phyloP scores from a whole-genome alignment of 2,329 filamentous ascomycete species.

The Ophiostoma australiae region DNA sequence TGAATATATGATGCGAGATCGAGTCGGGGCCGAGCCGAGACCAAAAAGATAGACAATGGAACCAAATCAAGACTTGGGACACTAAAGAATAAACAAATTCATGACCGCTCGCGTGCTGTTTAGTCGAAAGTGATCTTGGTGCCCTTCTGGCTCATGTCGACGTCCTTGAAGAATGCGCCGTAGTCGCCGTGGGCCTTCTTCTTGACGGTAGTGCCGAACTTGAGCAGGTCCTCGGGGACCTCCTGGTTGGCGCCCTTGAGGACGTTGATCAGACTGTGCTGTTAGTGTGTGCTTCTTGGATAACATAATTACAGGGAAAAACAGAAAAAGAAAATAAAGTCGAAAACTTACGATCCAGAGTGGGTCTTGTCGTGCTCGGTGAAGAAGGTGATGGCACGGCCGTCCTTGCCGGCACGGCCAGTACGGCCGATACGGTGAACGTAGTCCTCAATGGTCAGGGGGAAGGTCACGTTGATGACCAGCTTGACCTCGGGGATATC shows the following conservation, averaged over 20 bases:
- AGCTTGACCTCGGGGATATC: conserved; percentile 95
- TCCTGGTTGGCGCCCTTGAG: conserved; percentile 87
- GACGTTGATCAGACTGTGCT: conserved; percentile 76
- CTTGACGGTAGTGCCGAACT: conserved; percentile 97
- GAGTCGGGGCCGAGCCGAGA: not conserved
- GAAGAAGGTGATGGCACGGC: conserved; percentile 86
- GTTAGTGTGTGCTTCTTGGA: conserved; percentile 12
- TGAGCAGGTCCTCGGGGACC: conserved; percentile 84
- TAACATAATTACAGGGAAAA: no score
- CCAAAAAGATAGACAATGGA: not conserved
- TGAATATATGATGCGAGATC: not conserved
- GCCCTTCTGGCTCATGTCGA: conserved; percentile 73
- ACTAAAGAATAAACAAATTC: not conserved
- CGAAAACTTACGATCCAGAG: conserved; percentile 71
- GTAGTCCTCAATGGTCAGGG: conserved; percentile 92
- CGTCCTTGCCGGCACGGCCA: conserved; percentile 83
- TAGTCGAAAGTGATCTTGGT: conserved; percentile 90
- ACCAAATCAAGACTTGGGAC: not conserved
- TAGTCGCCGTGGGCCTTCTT: conserved; percentile 97
- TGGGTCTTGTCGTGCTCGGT: conserved; percentile 91
- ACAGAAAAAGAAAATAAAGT: not conserved
- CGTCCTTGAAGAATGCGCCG: conserved; percentile 91
- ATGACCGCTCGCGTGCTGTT: not conserved
- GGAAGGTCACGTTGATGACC: conserved; percentile 94
- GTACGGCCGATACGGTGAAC: conserved; percentile 96